Evolutionary conservation across 179 eudicot genomes (phyloP).

Genomic region (Actinidia polygama): DNA sequence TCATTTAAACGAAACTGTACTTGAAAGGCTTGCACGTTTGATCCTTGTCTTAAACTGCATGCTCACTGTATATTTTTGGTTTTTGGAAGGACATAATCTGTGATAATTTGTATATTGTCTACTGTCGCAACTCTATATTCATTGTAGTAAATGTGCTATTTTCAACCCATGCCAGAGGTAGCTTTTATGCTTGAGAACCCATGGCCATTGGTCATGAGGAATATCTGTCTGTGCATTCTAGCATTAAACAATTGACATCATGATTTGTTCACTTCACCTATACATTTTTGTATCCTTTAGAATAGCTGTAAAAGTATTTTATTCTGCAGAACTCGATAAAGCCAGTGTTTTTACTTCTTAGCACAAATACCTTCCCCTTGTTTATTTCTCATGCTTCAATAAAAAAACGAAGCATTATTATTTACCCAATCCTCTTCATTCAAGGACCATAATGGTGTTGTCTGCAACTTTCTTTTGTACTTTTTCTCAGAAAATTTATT

Average conservation of each 20-base stretch:
- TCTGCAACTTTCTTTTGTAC: no score
- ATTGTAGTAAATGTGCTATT: neutral
- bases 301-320: neutral
- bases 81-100: neutral
- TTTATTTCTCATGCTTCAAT: neutral
- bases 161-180: neutral
- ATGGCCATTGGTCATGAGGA: no score
- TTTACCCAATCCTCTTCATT: neutral
- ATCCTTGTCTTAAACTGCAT: neutral
- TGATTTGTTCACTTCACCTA: neutral
- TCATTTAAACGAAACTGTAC: neutral
- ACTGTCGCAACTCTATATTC: neutral
- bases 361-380: neutral
- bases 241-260: slow-evolving; percentile 7
- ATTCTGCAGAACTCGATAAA: neutral
- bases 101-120: neutral
- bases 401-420: neutral
- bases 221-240: neutral
- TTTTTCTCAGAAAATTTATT: no score
- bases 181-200: no score
- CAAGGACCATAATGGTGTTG: neutral
- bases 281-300: neutral
- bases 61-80: neutral
- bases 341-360: neutral
- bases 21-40: neutral